Evolutionary conservation across 2,329 filamentous ascomycete species (phyloP), one percentile per base, ranked within the genome.

Genomic region (Cladophialophora immunda): DNA sequence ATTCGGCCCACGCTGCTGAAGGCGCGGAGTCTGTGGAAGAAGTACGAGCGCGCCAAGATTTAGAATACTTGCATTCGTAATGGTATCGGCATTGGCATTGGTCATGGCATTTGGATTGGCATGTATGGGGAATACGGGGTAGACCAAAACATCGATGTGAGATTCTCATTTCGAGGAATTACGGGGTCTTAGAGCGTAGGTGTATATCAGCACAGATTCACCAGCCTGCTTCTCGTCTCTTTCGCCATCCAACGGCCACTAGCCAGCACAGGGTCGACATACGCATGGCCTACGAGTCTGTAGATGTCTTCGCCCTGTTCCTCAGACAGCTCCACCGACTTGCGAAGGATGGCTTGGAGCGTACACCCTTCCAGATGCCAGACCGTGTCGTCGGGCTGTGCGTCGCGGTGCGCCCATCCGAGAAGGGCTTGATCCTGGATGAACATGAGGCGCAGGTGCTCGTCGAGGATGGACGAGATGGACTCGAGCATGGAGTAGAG

Each of bases 11-110:
- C 54, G 34, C 66, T 72, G 22, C 58, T 71, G 15, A 65, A 68
- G 63, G 65, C 70, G 13, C 68, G 67, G 56, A 68, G 65, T 64
- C 64, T 71, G 54, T 72, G 70, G 70, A 62, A 71, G 57, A 69
- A 68, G 36, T 68, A 70, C 27, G 15, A 27, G 22, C 47, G 56
- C 32, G 67, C 67, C 3, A 69, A 69, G 25, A 58, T 68, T 29
- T 69, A 69, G 47, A 4, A n/a, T n/a, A n/a, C n/a, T n/a, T n/a
- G n/a, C n/a, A n/a, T n/a, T n/a, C n/a, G n/a, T n/a, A n/a, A n/a
- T n/a, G n/a, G n/a, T n/a, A n/a, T n/a, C n/a, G n/a, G n/a, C n/a
- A n/a, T n/a, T n/a, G n/a, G n/a, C n/a, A n/a, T n/a, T n/a, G n/a
- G n/a, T n/a, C n/a, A n/a, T 17, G 4, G 17, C 50, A 34, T 53